Evolutionary conservation across 306 rosid genomes (phyloP).

Genomic region (Hippophae tibetana): DNA sequence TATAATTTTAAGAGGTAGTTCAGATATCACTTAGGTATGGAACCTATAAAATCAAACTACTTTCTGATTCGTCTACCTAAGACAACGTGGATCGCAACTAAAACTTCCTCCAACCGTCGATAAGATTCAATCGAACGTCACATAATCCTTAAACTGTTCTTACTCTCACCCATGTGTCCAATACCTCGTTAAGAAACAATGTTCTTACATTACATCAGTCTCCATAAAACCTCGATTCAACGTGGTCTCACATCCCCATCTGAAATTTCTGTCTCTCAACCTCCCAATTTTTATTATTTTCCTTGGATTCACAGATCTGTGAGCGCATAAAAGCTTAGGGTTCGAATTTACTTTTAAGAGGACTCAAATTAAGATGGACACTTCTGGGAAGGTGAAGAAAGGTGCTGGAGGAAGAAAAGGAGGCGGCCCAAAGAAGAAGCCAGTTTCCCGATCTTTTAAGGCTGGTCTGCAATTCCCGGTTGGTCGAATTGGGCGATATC

Average conservation of each 20-base stretch:
- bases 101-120: slow-evolving; percentile 25
- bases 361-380: slow-evolving; percentile 29
- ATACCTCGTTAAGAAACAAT: not conserved
- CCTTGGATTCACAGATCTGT: not conserved
- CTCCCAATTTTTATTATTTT: not conserved
- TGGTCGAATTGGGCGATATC: slow-evolving; percentile 59
- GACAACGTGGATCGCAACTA: slow-evolving; percentile 26
- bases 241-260: not conserved
- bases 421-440: slow-evolving; percentile 69
- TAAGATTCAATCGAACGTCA: slow-evolving; percentile 31
- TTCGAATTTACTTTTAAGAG: not conserved
- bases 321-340: not conserved
- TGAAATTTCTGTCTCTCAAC: not conserved
- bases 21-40: too few species aligned
- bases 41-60: too few species aligned
- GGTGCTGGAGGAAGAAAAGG: slow-evolving; percentile 63
- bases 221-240: slow-evolving; percentile 17
- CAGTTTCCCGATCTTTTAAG: slow-evolving; percentile 49
- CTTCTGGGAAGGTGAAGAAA: slow-evolving; percentile 43
- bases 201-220: slow-evolving; percentile 2
- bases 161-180: not conserved
- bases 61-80: too few species aligned
- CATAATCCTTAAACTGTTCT: not conserved
- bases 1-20: too few species aligned
- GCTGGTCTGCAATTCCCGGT: slow-evolving; percentile 77